Conservation (phyloP, 2,329 filamentous ascomycete genomes). For the Fusarium sp. region DNA sequence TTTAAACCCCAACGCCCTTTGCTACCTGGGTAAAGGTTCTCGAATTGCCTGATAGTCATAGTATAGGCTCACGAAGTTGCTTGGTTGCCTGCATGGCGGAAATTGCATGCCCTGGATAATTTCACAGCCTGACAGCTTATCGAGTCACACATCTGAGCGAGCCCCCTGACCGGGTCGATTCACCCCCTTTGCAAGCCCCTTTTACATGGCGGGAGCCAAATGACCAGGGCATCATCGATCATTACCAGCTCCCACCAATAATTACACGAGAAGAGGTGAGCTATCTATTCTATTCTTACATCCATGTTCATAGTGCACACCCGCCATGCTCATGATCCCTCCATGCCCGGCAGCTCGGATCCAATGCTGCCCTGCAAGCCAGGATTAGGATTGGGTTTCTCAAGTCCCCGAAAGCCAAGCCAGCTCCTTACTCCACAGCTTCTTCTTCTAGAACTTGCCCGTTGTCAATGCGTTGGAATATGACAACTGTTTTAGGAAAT, state of each 20-base stretch:
- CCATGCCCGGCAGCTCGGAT: constrained; percentile 37
- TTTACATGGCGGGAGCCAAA: constrained; percentile 7
- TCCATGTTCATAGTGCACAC: constrained; percentile 10
- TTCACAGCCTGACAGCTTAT: constrained; percentile 16
- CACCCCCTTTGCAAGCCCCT: constrained; percentile 25
- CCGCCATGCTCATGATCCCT: constrained; percentile 12
- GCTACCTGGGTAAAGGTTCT: neutral
- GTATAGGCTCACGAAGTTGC: constrained; percentile 1
- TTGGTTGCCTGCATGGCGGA: constrained; percentile 31
- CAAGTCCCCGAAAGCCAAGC: constrained; percentile 34
- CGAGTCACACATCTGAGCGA: constrained; percentile 18
- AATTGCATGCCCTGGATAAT: constrained; percentile 39
- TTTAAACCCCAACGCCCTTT: neutral
- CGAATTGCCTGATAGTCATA: constrained; percentile 4
- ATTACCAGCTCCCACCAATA: constrained; percentile 30
- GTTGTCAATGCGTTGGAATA: constrained; percentile 22
- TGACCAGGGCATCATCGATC: constrained; percentile 28
- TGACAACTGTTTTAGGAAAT: neutral
- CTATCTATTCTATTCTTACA: constrained; percentile 28
- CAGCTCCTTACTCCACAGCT: constrained; percentile 28
- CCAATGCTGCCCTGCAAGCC: constrained; percentile 24
- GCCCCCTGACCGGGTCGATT: constrained; percentile 15
- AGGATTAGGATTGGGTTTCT: constrained; percentile 22
- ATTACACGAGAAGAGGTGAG: constrained; percentile 25
- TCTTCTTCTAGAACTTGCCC: constrained; percentile 32